Percentiles rank a stretch among this genome's conserved stretches.
These are phyloP conservation scores for Polygonum maritimum DNA, from an alignment of 148 eudicot species.

Conservation along the genomic window DNA sequence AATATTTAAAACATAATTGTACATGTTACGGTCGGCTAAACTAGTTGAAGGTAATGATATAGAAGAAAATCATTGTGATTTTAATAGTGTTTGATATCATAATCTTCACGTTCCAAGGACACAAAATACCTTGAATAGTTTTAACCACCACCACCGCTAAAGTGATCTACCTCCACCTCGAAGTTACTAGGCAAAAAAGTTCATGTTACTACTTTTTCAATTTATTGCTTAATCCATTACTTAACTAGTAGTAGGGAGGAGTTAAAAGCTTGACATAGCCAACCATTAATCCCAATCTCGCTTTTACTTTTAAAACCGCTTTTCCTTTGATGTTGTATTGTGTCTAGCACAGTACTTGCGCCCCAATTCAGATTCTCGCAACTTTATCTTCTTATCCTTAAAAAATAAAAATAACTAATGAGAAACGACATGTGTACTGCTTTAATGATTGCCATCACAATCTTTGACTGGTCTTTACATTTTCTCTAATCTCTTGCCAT, in stretches of 20 bases:
- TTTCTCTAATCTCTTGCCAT: background rate
- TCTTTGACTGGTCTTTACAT: background rate
- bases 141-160: too few relatives aligned
- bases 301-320: background rate
- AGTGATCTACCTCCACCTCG: too few relatives aligned
- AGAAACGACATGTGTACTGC: background rate
- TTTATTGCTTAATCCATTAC: background rate
- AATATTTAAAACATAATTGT: too few relatives aligned
- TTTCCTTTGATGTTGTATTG: background rate
- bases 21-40: too few relatives aligned
- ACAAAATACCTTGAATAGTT: too few relatives aligned
- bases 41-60: too few relatives aligned
- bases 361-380: background rate
- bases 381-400: constrained; percentile 1
- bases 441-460: constrained; percentile 5
- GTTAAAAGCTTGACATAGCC: background rate
- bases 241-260: background rate
- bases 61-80: too few relatives aligned
- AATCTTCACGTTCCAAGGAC: too few relatives aligned
- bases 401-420: background rate
- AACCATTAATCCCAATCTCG: background rate
- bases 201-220: too few relatives aligned
- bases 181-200: too few relatives aligned
- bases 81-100: too few relatives aligned
- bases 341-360: background rate